Base-by-base conservation (phyloP, 2,329 filamentous ascomycete genomes). In the Basipetospora sp. region DNA sequence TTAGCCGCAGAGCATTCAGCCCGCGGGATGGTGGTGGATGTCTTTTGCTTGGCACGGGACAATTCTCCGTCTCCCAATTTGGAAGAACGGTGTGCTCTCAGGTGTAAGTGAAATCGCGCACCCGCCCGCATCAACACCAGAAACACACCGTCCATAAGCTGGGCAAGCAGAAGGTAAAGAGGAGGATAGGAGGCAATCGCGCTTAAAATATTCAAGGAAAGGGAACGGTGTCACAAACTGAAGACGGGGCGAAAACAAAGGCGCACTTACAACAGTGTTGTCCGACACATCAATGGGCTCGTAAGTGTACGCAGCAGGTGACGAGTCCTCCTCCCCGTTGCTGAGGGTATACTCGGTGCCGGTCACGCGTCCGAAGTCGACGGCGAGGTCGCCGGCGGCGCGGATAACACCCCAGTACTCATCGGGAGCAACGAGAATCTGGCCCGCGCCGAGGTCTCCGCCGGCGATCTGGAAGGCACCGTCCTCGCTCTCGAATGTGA, bases 351-450 rank as follows among this genome's bases (percentile, higher is more conserved):
- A 69, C 52, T 80, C 79, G 18, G 57, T 65, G 8, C 77, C 76
- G 0, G 76, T 80, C 4, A 82, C 76, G n/a, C 74, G 69, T 13
- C 77, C 77, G 56, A 84, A 80, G 52, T 84, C 79, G 4, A 62
- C 49, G 0, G 76, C 74, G 8, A 84, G 63, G 52, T 84, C 78
- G 28, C 74, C 64, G 1, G 75, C 78, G 4, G 74, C 76, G 18
- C 77, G 68, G 38, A 80, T 64, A 1, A 82, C 78, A 40, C 76
- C 78, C 57, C 73, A 77, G 61, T 71, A 79, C 42, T 82, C 77
- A 39, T 69, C 58, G 15, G 53, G 47, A 8, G 71, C 69, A n/a
- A 75, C 60, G 3, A 69, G 56, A 36, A 78, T 71, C 48, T 70
- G 65, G 0, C 64, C 58, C 35, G 53, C 45, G 10, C 54, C 49